Base-by-base conservation (phyloP, 371 early-diverging fungal genomes). In the Apophysomyces trapeziformis region DNA sequence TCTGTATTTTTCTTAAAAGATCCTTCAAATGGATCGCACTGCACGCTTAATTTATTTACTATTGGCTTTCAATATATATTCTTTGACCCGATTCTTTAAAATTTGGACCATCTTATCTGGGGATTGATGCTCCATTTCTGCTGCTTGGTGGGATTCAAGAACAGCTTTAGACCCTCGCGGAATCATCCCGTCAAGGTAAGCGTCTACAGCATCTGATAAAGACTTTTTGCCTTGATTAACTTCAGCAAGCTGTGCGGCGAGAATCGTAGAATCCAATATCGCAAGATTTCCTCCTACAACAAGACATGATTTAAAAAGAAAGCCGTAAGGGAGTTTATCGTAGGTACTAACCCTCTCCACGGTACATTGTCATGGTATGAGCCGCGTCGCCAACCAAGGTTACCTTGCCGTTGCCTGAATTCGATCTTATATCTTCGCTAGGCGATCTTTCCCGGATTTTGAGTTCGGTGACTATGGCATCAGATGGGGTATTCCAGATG, bases 331-430 rank as follows among this genome's bases (percentile, higher is more conserved):
- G 47, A 2, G 21, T 21, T 4, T 50, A 11, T 1, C 9, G 7
- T 6, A 21, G 4, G 35, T 47, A 6, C 21, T 21, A 46, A 64
- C 75, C 69, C 63, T 75, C 75, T 11, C 72, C 75, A 3, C 65
- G 57, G 36, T 43, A 69, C 38, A 54, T 37, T 8, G 75, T 71
- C 72, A 72, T 67, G 4, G 63, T 21, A 37, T 75, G 72, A 3
- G 60, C 60, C 4, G 72, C 75, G 58, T 75, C 72, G n/a, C 72
- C 69, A 7, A 72, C 41, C 0, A 72, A 35, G 7, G 62, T 39
- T 14, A 75, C 67, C 1, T 60, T 62, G 11, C 56, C 61, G 3
- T 45, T 14, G 1, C 32, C 9, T 12, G 61, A 7, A 26, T 21
- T 50, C 7, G 21, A 50, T 21, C 7, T 21, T 26, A 50, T 7